These are phyloP conservation scores for Diaporthe caulivora DNA, from an alignment of 2,329 filamentous ascomycete species.

Conservation along the genomic window DNA sequence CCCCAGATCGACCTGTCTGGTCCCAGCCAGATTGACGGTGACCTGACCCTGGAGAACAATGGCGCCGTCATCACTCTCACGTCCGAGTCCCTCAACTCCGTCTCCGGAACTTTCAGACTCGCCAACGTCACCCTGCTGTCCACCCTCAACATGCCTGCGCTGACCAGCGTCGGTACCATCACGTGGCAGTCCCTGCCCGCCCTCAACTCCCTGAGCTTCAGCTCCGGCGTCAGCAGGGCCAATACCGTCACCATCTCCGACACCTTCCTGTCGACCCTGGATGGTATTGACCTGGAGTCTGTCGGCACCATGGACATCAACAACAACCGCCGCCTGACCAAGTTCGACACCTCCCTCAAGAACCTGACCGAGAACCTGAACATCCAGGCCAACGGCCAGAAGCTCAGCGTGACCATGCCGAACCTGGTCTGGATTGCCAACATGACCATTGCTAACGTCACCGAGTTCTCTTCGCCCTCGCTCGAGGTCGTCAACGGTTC, in stretches of 20 bases:
- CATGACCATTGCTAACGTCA: slow-evolving; percentile 86
- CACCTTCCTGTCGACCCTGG: slow-evolving; percentile 83
- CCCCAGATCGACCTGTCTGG: slow-evolving; percentile 73
- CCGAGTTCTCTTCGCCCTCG: slow-evolving; percentile 78
- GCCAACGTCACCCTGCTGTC: slow-evolving; percentile 76
- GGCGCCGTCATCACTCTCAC: slow-evolving; percentile 71
- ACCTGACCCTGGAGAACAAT: slow-evolving; percentile 71
- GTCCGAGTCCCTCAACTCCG: slow-evolving; percentile 70
- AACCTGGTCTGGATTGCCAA: slow-evolving; percentile 84
- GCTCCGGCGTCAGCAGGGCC: slow-evolving; percentile 73
- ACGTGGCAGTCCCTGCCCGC: slow-evolving; percentile 78
- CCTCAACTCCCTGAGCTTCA: slow-evolving; percentile 63
- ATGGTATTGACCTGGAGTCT: slow-evolving; percentile 83
- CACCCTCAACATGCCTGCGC: slow-evolving; percentile 73
- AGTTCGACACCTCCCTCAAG: slow-evolving; percentile 81
- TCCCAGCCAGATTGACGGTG: slow-evolving; percentile 66
- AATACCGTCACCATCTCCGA: slow-evolving; percentile 82
- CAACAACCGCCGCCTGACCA: slow-evolving; percentile 87
- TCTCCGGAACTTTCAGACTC: slow-evolving; percentile 79
- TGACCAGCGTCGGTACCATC: slow-evolving; percentile 76
- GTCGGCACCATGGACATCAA: slow-evolving; percentile 83
- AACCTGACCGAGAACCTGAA: slow-evolving; percentile 79
- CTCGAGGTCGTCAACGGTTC: slow-evolving; percentile 81
- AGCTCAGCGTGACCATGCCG: slow-evolving; percentile 79
- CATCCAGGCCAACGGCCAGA: slow-evolving; percentile 83